Percentiles rank a stretch among this genome's conserved stretches.
phyloP scores from a whole-genome alignment of 805 yeast species.

The Kockiozyma suomiensis region DNA sequence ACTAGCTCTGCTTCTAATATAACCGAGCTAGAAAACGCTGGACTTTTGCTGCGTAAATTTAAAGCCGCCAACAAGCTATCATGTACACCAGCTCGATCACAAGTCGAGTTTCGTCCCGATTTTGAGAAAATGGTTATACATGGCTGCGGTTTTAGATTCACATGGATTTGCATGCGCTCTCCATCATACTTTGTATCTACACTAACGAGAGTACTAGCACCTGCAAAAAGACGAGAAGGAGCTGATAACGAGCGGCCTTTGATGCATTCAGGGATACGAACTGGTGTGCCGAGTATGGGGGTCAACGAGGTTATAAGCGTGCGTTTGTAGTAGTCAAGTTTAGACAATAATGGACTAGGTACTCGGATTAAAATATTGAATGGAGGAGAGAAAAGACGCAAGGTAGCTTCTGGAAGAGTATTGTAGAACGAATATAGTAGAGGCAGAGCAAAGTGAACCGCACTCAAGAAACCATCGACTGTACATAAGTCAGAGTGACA shows the following conservation, averaged over 20 bases:
- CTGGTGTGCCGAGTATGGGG: slow-evolving; percentile 19
- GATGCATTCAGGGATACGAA: slow-evolving; percentile 15
- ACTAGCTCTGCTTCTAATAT: slow-evolving; percentile 27
- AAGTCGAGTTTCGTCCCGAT: slow-evolving; percentile 28
- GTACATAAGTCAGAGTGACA: background rate
- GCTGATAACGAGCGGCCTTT: slow-evolving; percentile 11
- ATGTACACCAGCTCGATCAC: slow-evolving; percentile 17
- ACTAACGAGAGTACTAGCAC: background rate
- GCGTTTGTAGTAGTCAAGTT: background rate
- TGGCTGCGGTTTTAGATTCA: background rate
- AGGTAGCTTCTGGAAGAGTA: background rate
- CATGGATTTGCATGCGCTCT: slow-evolving; percentile 29
- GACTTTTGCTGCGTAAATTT: background rate
- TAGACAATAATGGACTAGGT: background rate
- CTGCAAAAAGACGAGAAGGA: background rate
- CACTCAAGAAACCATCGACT: slow-evolving; percentile 4
- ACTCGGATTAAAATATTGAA: slow-evolving; percentile 7
- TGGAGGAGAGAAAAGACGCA: slow-evolving; percentile 5
- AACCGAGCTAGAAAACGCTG: background rate
- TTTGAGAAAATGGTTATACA: slow-evolving; percentile 18
- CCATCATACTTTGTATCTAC: slow-evolving; percentile 30
- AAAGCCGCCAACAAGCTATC: slow-evolving; percentile 3
- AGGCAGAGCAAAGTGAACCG: slow-evolving; percentile 22
- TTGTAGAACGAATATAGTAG: slow-evolving; percentile 5
- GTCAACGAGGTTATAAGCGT: slow-evolving; percentile 1